Evolutionary conservation across 805 yeast species (phyloP).

Genomic region (Danielozyma ontarioensis): DNA sequence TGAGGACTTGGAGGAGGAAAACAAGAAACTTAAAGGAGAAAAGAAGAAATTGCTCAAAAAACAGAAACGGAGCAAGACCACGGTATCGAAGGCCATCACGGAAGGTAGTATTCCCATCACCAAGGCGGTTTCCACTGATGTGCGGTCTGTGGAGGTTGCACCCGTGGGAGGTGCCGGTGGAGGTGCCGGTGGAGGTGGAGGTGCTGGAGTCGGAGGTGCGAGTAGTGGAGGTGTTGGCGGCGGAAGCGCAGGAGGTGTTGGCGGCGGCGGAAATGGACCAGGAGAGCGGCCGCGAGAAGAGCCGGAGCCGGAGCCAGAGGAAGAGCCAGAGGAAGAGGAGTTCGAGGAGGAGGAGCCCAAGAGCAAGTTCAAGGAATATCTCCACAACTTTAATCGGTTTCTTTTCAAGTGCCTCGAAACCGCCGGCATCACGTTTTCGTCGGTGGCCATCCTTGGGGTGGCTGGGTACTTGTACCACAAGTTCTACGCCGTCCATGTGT

Average conservation of each 20-base stretch:
- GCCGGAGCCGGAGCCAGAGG: constrained; percentile 5
- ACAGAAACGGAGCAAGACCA: constrained; percentile 6
- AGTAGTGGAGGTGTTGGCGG: background rate
- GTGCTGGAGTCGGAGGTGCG: constrained; percentile 3
- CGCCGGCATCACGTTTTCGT: constrained; percentile 64
- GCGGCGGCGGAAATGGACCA: constrained; percentile 6
- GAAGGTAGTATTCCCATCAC: background rate
- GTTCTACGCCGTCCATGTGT: constrained; percentile 53
- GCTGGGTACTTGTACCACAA: constrained; percentile 72
- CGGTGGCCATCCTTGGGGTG: constrained; percentile 60
- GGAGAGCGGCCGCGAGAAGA: constrained; percentile 3
- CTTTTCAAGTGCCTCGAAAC: constrained; percentile 54
- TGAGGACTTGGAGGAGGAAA: constrained; percentile 25
- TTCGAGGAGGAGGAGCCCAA: constrained; percentile 11
- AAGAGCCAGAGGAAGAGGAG: constrained; percentile 5
- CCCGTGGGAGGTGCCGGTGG: background rate
- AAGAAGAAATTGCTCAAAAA: constrained; percentile 20
- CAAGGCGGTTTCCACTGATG: constrained; percentile 3
- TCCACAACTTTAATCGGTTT: constrained; percentile 18
- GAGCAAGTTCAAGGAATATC: constrained; percentile 13
- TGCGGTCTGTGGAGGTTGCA: constrained; percentile 3
- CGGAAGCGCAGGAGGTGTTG: background rate
- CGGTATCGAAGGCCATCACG: background rate
- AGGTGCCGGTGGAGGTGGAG: constrained; percentile 8
- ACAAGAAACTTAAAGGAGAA: constrained; percentile 22